Evolutionary conservation across 2,329 filamentous ascomycete species (phyloP), one percentile per base, ranked within the genome.

Genomic region (Teratosphaeria pseudoeucalypti): DNA sequence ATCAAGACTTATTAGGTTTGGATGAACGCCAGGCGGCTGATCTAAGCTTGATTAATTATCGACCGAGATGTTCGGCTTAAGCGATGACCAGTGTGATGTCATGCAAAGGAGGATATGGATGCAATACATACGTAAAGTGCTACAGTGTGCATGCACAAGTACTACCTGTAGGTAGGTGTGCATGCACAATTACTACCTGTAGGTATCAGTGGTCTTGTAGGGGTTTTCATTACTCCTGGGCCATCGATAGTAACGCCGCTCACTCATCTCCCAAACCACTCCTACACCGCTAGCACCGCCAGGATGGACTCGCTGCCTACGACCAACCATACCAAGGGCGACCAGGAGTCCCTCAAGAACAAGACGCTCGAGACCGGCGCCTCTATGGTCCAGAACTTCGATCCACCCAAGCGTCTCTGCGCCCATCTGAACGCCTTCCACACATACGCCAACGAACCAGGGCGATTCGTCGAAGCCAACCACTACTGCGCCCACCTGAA

Each of bases 341-440:
- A 78, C 37, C 76, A 78, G 1, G 75, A 82, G 43, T 80, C 81
- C 2, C 58, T 74, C 2, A 82, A 81, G 66, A 85, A 85, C 71
- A 79, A 78, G 54, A 68, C 81, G 6, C 78, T 89, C 9, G 82
- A 86, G 61, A 82, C 83, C 0, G 85, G 83, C 6, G 85, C 85
- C 19, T 75, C 78, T 4, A 65, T 81, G 54, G 78, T 83, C 1
- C 85, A 88, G 71, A 80, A 83, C 64, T 90, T 95, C 71, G 77
- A 80, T 0, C 89, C 90, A 0, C 74, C 90, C 6, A 86, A 89
- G 67, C 82, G 84, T 57, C 63, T 95, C 55, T 94, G 90, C 73
- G 89, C 88, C 0, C 89, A 92, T 69, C 79, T 95, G 1, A 92
- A 94, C 67, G 90, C 89, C n/a, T 92, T 92, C 69, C 90, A 95